phyloP scores from a whole-genome alignment of 768 basidiomycete species.

The Rhodotorula paludigena region DNA sequence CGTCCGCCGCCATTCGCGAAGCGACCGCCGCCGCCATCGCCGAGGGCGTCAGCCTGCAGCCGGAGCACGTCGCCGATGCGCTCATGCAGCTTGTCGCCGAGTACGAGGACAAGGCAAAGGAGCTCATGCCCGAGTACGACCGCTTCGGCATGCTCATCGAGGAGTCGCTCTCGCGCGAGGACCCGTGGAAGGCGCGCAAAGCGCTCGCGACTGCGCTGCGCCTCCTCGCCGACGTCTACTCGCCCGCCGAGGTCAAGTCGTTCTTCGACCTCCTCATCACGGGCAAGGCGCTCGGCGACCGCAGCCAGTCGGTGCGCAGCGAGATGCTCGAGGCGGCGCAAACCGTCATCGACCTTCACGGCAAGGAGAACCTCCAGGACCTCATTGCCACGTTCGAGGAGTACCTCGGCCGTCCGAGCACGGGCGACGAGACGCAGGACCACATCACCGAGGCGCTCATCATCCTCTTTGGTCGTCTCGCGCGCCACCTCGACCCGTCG shows the following conservation, averaged over 20 bases:
- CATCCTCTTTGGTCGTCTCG: conserved; percentile 87
- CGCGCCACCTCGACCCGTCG: conserved; percentile 71
- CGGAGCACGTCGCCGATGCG: conserved; percentile 54
- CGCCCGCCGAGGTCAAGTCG: conserved; percentile 57
- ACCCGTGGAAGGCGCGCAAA: conserved; percentile 80
- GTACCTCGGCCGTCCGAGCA: conserved; percentile 55
- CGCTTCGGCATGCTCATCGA: conserved; percentile 88
- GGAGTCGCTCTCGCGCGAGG: conserved; percentile 66
- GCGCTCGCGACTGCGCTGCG: conserved; percentile 68
- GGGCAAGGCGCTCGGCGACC: conserved; percentile 84
- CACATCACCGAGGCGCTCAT: conserved; percentile 91
- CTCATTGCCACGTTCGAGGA: conserved; percentile 78
- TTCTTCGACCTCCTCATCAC: conserved; percentile 83
- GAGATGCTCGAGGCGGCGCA: conserved; percentile 79
- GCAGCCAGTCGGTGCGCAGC: conserved; percentile 69
- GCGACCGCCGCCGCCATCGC: conserved; percentile 68
- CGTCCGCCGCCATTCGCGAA: conserved; percentile 71
- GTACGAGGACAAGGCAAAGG: conserved; percentile 84
- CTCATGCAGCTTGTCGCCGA: conserved; percentile 58
- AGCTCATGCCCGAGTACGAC: conserved; percentile 86
- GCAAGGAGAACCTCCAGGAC: conserved; percentile 62
- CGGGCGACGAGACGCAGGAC: conserved; percentile 60
- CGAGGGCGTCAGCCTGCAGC: conserved; percentile 68
- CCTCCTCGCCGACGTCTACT: conserved; percentile 62
- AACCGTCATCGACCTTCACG: conserved; percentile 74